Conservation (phyloP, 2,329 filamentous ascomycete genomes). For the Fusarium sp. region DNA sequence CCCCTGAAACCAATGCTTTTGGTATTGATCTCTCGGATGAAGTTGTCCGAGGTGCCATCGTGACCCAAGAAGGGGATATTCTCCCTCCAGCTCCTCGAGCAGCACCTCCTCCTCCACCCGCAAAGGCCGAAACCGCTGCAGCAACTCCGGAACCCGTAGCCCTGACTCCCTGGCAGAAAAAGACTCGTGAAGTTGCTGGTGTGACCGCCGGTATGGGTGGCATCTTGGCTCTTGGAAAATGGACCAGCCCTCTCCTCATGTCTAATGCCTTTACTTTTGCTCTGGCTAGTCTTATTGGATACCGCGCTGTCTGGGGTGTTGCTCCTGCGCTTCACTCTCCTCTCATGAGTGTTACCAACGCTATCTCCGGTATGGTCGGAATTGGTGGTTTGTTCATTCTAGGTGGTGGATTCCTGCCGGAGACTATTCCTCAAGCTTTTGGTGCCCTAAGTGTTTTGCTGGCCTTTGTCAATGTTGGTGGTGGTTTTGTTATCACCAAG, state of each 20-base stretch:
- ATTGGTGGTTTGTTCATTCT: constrained; percentile 90
- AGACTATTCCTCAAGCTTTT: constrained; percentile 82
- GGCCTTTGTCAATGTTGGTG: constrained; percentile 89
- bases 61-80: constrained; percentile 82
- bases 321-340: constrained; percentile 86
- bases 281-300: constrained; percentile 86
- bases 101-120: constrained; percentile 66
- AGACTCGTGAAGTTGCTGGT: constrained; percentile 78
- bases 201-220: constrained; percentile 84
- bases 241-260: constrained; percentile 89
- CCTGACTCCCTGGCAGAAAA: constrained; percentile 85
- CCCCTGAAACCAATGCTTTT: constrained; percentile 81
- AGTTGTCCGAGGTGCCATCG: constrained; percentile 86
- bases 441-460: constrained; percentile 85
- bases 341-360: constrained; percentile 93
- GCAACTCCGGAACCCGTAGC: constrained; percentile 68
- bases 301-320: constrained; percentile 90
- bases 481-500: constrained; percentile 92
- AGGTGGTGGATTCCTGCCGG: constrained; percentile 82
- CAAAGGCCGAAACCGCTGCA: constrained; percentile 60
- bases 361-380: constrained; percentile 92
- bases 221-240: constrained; percentile 81
- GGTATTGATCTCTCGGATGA: constrained; percentile 86
- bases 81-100: constrained; percentile 81
- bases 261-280: constrained; percentile 87